Evolutionary conservation across 169 alveolate genomes (phyloP), one percentile per base, ranked within the genome.

Genomic region (Cryptosporidium parvum): DNA sequence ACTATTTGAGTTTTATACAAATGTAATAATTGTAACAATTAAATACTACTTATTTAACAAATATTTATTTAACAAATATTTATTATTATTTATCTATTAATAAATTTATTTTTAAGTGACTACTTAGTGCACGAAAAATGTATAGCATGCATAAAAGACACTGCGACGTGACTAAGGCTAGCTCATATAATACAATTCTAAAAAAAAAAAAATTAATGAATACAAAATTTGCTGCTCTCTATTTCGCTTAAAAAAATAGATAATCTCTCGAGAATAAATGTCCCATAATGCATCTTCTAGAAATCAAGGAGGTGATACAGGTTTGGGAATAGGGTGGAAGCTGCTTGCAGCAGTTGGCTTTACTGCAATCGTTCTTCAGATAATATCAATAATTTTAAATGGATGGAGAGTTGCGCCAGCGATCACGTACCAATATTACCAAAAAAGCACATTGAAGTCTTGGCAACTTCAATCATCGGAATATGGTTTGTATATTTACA

Each of bases 351-450:
- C 87, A 23, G 51, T 80, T 26, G 87, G 80, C 21, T 59, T 65
- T 23, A 80, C 87, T 42, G 87, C 87, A 62, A 65, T 80, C 33
- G 75, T 80, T 45, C 73, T 80, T 44, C 80, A 80, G 44, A 80
- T 80, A 23, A 75, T 65, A 39, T 80, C 87, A n/a, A 42, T 80
- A 3, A 80, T 80, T 12, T 80, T 80, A 42, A 80, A 80, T 23
- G 87, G 87, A 14, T 80, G 87, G 87, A 80, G 87, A 62, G 87
- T 80, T 21, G 1, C 87, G 23, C 87, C 87, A 4, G 87, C 37
- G 39, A 80, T 80, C 21, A 80, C 87, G 18, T 80, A 80, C 39
- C 72, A 80, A 37, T 80, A 80, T 65, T 62, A 59, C 10, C 87
- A 80, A 42, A 80, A 80, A 65, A 18, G 16, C 6, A 44, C 21